phyloP scores from a whole-genome alignment of 305 asterid genomes.

The Fraxinus floribunda region DNA sequence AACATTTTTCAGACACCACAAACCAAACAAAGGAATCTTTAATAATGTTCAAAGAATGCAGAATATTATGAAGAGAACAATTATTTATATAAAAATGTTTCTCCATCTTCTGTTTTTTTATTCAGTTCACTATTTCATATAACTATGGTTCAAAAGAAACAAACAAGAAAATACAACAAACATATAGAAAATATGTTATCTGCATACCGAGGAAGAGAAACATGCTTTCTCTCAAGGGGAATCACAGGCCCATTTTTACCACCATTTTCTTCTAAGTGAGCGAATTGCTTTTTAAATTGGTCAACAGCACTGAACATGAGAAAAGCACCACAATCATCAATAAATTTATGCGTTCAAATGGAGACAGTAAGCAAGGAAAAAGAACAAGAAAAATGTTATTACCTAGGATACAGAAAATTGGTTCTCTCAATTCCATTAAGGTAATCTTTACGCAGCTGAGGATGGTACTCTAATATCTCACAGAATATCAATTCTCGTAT shows the following conservation, averaged over 20 bases:
- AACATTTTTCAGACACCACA: not conserved
- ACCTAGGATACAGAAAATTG: slow-evolving; percentile 84
- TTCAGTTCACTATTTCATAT: not conserved
- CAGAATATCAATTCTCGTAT: slow-evolving; percentile 71
- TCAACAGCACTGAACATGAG: slow-evolving; percentile 63
- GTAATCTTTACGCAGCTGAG: slow-evolving; percentile 82
- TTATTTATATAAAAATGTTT: not conserved
- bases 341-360: not conserved
- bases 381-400: slow-evolving; percentile 6
- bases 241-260: slow-evolving; percentile 53
- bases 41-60: not conserved
- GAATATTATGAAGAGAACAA: not conserved
- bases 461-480: slow-evolving; percentile 85
- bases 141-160: not conserved
- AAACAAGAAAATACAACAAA: not conserved
- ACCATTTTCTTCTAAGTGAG: slow-evolving; percentile 69
- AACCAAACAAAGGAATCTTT: not conserved
- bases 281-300: slow-evolving; percentile 68
- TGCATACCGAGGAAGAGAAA: slow-evolving; percentile 73
- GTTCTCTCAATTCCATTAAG: slow-evolving; percentile 65
- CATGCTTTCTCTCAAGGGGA: slow-evolving; percentile 74
- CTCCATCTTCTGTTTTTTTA: not conserved
- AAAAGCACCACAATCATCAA: slow-evolving; percentile 20
- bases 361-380: not conserved
- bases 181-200: not conserved